Base-by-base conservation (phyloP, 2,329 filamentous ascomycete species). In the Fusarium aywerte region DNA sequence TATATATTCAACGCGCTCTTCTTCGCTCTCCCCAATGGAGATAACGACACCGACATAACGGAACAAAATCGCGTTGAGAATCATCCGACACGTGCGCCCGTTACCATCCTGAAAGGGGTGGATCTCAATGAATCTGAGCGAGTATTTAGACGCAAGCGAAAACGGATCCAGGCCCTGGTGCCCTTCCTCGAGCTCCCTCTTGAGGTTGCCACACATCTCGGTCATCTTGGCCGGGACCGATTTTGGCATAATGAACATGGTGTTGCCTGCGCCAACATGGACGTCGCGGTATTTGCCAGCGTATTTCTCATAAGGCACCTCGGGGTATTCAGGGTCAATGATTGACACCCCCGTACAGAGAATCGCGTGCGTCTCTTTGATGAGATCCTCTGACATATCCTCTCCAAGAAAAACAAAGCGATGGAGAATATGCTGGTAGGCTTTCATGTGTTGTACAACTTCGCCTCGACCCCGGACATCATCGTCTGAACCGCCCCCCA, bases 71-170 rank as follows among this genome's bases (percentile, higher is more conserved):
- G 71, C 72, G 16, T 80, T 81, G 0, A 80, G 69, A 3, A 82
- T 70, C 12, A 81, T 69, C 0, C 78, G 72, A 35, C 77, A 79
- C 62, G 76, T 73, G 3, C 78, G 61, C 0, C 78, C 78, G 27
- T 81, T 82, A 0, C 78, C 79, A 25, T 81, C 78, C 12, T 72
- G 69, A 23, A 81, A 81, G 0, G 77, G 80, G 11, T 81, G 78
- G 3, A 80, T 80, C 8, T 72, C 70, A 12, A 80, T 74, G 29
- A 81, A 77, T 4, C 65, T 44, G 3, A 74, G 52, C 0, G 73
- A 73, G 16, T 75, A 74, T 15, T 77, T 76, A 0, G 74, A 40
- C 0, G 73, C 75, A 1, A 77, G 35, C 0, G 73, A 76, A 31
- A 78, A 74, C 0, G 75, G 74, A n/a, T 78, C 75, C 1, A 77